Evolutionary conservation across 352 stramenopile species (phyloP).

Genomic region (Globisporangium takayamanum): DNA sequence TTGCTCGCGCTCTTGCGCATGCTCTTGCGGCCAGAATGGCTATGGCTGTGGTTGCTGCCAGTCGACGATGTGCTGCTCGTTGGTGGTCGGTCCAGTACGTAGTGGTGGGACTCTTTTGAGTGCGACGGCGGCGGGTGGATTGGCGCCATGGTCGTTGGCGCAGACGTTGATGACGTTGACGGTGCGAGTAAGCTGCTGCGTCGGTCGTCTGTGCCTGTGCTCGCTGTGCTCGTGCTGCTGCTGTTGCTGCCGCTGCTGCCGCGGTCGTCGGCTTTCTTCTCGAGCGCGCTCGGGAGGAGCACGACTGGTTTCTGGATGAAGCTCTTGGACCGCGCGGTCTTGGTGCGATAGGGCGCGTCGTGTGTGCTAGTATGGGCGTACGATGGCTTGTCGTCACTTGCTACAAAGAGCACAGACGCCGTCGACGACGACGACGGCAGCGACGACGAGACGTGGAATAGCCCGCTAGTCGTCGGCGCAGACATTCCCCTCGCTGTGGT

Average conservation of each 20-base stretch:
- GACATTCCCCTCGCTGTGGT: constrained; percentile 5
- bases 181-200: not conserved
- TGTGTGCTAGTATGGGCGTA: not conserved
- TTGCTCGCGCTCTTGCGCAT: constrained; percentile 18
- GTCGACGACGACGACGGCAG: constrained; percentile 16
- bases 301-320: constrained; percentile 16
- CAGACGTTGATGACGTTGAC: not conserved
- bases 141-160: not conserved
- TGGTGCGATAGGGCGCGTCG: not conserved
- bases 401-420: constrained; percentile 21
- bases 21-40: not conserved
- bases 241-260: constrained; percentile 17
- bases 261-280: constrained; percentile 17
- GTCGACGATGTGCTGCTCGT: not conserved
- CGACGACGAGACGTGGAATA: constrained; percentile 24
- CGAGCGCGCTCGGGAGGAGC: constrained; percentile 11
- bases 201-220: constrained; percentile 8
- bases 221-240: constrained; percentile 16
- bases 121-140: not conserved
- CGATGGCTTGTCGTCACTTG: constrained; percentile 23
- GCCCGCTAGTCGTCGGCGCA: constrained; percentile 11
- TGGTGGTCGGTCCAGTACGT: constrained; percentile 1
- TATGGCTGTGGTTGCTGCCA: not conserved
- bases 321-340: constrained; percentile 14
- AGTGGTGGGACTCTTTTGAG: not conserved